A percentile compares a stretch with the other conserved stretches of the same genome.
Evolutionary conservation across 108 stramenopile genomes (phyloP).

Genomic region (Fistulifera solaris): DNA sequence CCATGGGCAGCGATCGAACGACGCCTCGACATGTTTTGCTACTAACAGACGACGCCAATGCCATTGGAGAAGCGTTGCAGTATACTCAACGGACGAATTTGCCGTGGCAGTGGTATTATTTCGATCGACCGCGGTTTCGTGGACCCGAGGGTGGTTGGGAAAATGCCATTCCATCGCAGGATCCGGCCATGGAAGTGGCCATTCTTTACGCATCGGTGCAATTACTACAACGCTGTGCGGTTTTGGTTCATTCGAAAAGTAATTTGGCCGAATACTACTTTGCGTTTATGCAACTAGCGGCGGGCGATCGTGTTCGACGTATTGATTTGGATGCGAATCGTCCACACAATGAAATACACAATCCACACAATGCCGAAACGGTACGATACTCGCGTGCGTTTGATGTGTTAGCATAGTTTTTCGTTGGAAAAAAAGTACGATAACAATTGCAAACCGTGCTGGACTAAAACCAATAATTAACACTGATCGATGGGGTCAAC

Average conservation of each 20-base stretch:
- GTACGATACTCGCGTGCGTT: neutral
- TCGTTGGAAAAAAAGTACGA: no score
- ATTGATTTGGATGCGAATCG: neutral
- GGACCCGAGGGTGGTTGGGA: constrained; percentile 28
- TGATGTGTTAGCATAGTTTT: no score
- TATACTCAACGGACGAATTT: neutral
- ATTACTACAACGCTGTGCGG: constrained; percentile 10
- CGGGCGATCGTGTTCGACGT: neutral
- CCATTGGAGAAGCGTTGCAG: constrained; percentile 24
- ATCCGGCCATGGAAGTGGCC: constrained; percentile 15
- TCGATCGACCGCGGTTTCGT: constrained; percentile 16
- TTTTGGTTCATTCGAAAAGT: constrained; percentile 8
- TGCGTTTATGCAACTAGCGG: neutral
- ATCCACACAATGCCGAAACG: neutral
- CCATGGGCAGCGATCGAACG: neutral
- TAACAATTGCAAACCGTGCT: no score
- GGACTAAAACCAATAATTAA: constrained; percentile 61
- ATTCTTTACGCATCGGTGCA: constrained; percentile 6
- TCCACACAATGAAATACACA: neutral
- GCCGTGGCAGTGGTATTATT: constrained; percentile 20
- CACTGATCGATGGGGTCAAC: constrained; percentile 39
- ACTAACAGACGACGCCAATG: constrained; percentile 33
- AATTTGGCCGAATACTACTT: constrained; percentile 5
- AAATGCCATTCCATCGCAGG: constrained; percentile 20
- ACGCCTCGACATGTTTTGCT: constrained; percentile 11